These are phyloP conservation scores for Lipomyces anomalus DNA, from an alignment of 805 yeast genomes.

Conservation along the genomic window DNA sequence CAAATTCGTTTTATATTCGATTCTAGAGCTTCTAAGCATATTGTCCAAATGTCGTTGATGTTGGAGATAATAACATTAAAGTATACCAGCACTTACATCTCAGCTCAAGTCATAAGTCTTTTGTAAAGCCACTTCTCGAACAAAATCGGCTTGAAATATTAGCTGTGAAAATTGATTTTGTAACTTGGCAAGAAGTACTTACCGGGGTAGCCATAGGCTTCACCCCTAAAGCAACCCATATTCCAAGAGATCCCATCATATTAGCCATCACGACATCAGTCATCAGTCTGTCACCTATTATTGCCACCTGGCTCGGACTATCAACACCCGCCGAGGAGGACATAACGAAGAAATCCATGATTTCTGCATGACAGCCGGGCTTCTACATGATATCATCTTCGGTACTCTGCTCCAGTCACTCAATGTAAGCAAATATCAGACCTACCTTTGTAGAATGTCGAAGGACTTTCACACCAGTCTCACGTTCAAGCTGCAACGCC, in stretches of 20 bases:
- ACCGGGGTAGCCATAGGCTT: slow-evolving; percentile 45
- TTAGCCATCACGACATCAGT: slow-evolving; percentile 95
- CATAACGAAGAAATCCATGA: slow-evolving; percentile 50
- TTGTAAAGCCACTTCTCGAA: no score
- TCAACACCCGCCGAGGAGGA: slow-evolving; percentile 40
- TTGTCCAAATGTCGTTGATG: no score
- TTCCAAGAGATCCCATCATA: slow-evolving; percentile 77
- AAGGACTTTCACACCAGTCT: slow-evolving; percentile 32
- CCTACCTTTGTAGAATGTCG: slow-evolving; percentile 30
- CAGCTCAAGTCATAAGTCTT: no score
- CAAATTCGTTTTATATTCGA: no score
- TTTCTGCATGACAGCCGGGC: slow-evolving; percentile 48
- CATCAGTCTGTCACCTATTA: slow-evolving; percentile 85
- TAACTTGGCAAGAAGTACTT: no score
- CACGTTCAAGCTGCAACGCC: slow-evolving; percentile 10
- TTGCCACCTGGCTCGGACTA: slow-evolving; percentile 61
- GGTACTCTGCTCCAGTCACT: background rate
- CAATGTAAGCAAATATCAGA: background rate
- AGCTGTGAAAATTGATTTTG: no score
- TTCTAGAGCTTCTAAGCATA: no score
- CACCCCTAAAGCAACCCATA: slow-evolving; percentile 83
- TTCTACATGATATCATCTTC: slow-evolving; percentile 9
- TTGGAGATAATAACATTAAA: no score
- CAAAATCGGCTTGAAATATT: no score
- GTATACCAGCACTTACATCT: no score